Evolutionary conservation across 352 stramenopile genomes (phyloP), one percentile per base, ranked within the genome.

Genomic region (Globisporangium okanoganense): DNA sequence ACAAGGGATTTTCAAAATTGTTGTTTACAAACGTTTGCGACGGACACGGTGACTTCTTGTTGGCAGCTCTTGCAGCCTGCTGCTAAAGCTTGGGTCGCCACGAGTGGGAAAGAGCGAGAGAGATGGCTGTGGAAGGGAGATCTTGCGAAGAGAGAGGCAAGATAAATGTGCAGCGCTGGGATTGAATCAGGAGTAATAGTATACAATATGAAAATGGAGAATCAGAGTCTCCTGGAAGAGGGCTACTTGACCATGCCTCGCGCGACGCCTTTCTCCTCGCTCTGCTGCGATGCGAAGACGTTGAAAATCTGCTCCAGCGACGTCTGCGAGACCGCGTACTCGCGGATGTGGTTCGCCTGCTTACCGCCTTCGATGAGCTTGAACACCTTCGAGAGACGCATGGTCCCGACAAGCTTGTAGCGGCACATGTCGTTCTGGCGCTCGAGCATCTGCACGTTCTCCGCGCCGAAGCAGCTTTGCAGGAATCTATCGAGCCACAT

Each of bases 251-350:
- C 20, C 45, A 51, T 51, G 13, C 76, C 76, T 14, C 77, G 73
- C 31, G 79, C 79, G 22, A 87, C 71, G 24, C 75, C 77, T 52
- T 81, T 75, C 62, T 89, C 79, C 48, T 89, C 75, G 43, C 64
- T 74, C 61, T 97, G 87, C 66, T 96, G 71, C 24, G 76, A 76
- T 13, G 90, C 88, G 56, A 97, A 97, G 33, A 72, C 73, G 66
- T 97, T 96, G 75, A 98, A 98, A 49, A 98, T 95, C 65, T 97
- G 90, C 77, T 97, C 89, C 16, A 98, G 72, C 16, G 88, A 92
- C 38, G 89, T 97, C 67, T 97, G 85, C 9, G 73, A 94, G 14
- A 97, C 79, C 8, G 79, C 80, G 67, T 97, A 98, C 56, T 97
- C 87, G 40, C 57, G 41, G 27, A 61, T 61, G 41, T 53, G 41